phyloP scores from a whole-genome alignment of 2,329 filamentous ascomycete genomes.

The Scytalidium lignicola region DNA sequence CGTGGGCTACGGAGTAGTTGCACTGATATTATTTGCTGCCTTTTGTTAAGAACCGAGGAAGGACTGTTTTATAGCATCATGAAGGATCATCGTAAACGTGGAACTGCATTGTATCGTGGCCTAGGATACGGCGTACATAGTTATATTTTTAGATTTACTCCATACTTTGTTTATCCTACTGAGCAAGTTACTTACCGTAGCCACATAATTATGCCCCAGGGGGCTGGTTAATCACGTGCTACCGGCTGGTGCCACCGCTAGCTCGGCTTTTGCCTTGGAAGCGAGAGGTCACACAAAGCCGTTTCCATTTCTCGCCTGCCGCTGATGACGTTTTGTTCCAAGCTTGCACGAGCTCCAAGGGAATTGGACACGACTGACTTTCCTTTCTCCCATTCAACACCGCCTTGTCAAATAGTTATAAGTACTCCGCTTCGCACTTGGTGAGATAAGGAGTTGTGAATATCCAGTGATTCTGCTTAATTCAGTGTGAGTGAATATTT shows the following conservation, averaged over 20 bases:
- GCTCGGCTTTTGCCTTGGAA: constrained; percentile 1
- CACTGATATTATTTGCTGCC: too few relatives aligned
- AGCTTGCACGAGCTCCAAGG: background rate
- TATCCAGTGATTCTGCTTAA: background rate
- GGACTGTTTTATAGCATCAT: too few relatives aligned
- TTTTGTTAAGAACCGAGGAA: too few relatives aligned
- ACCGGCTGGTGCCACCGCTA: background rate
- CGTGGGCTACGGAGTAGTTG: too few relatives aligned
- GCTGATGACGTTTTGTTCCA: constrained; percentile 2
- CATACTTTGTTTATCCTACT: too few relatives aligned
- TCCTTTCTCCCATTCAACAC: background rate
- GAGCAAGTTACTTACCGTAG: too few relatives aligned
- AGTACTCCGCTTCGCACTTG: background rate
- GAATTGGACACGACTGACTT: background rate
- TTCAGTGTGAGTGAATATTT: background rate
- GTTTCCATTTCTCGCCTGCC: background rate
- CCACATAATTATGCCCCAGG: too few relatives aligned
- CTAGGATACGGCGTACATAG: too few relatives aligned
- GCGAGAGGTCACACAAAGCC: background rate
- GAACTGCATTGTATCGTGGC: too few relatives aligned
- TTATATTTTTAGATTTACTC: too few relatives aligned
- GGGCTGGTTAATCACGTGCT: background rate
- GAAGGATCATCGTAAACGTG: too few relatives aligned
- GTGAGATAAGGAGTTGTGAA: background rate
- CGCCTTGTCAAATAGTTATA: background rate